phyloP scores from a whole-genome alignment of 352 stramenopile genomes.

The Globisporangium recalcitrans region DNA sequence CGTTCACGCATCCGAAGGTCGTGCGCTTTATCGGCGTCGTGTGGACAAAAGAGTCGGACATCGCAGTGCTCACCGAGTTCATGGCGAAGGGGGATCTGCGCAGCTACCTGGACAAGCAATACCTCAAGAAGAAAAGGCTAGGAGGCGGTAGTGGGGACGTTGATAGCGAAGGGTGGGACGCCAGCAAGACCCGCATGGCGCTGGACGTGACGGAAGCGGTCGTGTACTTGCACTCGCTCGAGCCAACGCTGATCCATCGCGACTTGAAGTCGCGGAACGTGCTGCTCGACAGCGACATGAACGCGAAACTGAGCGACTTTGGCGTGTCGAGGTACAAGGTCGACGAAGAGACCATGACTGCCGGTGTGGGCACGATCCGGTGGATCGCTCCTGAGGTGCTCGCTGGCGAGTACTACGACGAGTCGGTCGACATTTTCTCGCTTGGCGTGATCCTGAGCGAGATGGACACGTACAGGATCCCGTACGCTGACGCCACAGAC shows the following conservation, averaged over 20 bases:
- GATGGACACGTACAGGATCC: slow-evolving; percentile 17
- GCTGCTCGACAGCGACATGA: slow-evolving; percentile 3
- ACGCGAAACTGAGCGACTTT: slow-evolving; percentile 17
- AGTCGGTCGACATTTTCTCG: slow-evolving; percentile 21
- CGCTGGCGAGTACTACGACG: slow-evolving; percentile 16
- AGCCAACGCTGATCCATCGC: slow-evolving; percentile 10
- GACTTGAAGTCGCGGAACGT: slow-evolving; percentile 14
- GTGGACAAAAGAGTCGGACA: slow-evolving; percentile 14
- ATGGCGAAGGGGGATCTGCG: slow-evolving; percentile 13
- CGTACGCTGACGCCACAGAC: slow-evolving; percentile 3
- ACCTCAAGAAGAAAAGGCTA: background rate
- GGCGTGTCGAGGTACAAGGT: slow-evolving; percentile 7
- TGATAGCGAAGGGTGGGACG: slow-evolving; percentile 2
- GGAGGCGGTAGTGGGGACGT: background rate
- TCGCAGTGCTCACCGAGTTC: slow-evolving; percentile 12
- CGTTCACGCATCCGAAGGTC: slow-evolving; percentile 13
- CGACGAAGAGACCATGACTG: slow-evolving; percentile 20
- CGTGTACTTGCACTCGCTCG: slow-evolving; percentile 18
- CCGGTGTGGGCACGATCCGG: slow-evolving; percentile 16
- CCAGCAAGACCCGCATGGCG: background rate
- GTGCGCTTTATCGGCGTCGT: slow-evolving; percentile 18
- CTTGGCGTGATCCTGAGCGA: slow-evolving; percentile 20
- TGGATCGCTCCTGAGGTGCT: slow-evolving; percentile 22
- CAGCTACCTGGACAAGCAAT: slow-evolving; percentile 1
- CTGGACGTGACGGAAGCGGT: slow-evolving; percentile 15